Evolutionary conservation across 371 early-diverging fungal species (phyloP).

Genomic region (Rhizopus arrhizus): DNA sequence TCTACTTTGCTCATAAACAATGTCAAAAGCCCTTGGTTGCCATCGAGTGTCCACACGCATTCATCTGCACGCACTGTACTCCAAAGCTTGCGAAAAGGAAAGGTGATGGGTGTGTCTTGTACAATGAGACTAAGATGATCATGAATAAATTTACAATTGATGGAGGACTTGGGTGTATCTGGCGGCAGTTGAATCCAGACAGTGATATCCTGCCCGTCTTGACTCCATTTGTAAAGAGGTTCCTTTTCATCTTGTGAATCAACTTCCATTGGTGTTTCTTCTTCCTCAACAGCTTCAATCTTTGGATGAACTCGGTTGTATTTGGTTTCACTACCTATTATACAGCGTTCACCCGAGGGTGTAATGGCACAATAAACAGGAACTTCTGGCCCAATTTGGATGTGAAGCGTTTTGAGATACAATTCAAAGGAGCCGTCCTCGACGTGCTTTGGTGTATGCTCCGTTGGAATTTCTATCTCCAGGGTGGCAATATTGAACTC

Average conservation of each 20-base stretch:
- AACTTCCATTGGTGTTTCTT: neutral
- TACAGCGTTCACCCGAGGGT: constrained; percentile 44
- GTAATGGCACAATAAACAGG: constrained; percentile 66
- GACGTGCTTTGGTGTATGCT: neutral
- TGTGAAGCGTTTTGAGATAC: constrained; percentile 37
- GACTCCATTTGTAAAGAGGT: constrained; percentile 71
- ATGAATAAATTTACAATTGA: constrained; percentile 58
- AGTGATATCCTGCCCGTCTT: constrained; percentile 70
- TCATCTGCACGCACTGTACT: constrained; percentile 60
- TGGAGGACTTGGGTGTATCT: constrained; percentile 52
- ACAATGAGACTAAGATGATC: constrained; percentile 57
- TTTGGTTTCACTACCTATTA: constrained; percentile 54
- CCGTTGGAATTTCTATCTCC: constrained; percentile 34
- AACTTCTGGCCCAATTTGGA: constrained; percentile 63
- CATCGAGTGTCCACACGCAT: constrained; percentile 76
- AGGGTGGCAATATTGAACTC: constrained; percentile 50
- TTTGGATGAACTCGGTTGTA: constrained; percentile 26
- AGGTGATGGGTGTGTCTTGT: constrained; percentile 27
- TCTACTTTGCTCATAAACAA: constrained; percentile 68
- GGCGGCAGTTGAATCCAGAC: constrained; percentile 61
- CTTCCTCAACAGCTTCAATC: constrained; percentile 1
- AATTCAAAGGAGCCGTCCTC: constrained; percentile 11
- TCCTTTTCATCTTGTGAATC: constrained; percentile 29
- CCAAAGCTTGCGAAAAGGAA: constrained; percentile 44
- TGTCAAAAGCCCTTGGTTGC: constrained; percentile 54